These are phyloP conservation scores for Gynochthodes officinalis DNA, from an alignment of 257 asterid genomes.

Conservation along the genomic window DNA sequence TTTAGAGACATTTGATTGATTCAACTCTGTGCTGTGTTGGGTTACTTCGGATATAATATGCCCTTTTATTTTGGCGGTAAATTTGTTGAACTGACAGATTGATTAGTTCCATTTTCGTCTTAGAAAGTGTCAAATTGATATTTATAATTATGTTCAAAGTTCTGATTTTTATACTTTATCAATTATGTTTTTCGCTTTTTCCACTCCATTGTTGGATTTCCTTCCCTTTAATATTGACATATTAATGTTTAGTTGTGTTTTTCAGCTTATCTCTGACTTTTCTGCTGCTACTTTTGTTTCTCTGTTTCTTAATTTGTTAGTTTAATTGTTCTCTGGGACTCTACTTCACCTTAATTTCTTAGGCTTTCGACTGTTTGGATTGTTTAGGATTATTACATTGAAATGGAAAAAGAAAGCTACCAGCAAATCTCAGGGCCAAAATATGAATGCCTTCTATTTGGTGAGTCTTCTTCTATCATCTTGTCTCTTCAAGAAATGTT, in stretches of 20 bases:
- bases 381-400: conserved; percentile 19
- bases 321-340: not conserved
- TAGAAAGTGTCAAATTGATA: not conserved
- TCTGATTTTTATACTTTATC: not conserved
- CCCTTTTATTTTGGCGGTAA: not conserved
- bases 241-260: not conserved
- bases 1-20: no score
- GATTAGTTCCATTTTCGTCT: not conserved
- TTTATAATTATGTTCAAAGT: not conserved
- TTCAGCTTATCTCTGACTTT: not conserved
- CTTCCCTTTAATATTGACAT: not conserved
- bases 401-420: conserved; percentile 55
- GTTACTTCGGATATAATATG: no score
- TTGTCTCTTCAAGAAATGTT: not conserved
- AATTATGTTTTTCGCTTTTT: not conserved
- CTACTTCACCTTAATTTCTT: not conserved
- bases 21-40: not conserved
- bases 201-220: not conserved
- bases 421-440: conserved; percentile 41
- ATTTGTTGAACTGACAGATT: not conserved
- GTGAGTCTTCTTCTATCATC: conserved; percentile 33
- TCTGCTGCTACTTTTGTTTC: not conserved
- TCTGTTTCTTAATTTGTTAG: not conserved
- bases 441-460: conserved; percentile 81
- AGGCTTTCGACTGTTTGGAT: conserved; percentile 15